Conservation (phyloP, 306 rosid genomes). For the Ormosia emarginata region DNA sequence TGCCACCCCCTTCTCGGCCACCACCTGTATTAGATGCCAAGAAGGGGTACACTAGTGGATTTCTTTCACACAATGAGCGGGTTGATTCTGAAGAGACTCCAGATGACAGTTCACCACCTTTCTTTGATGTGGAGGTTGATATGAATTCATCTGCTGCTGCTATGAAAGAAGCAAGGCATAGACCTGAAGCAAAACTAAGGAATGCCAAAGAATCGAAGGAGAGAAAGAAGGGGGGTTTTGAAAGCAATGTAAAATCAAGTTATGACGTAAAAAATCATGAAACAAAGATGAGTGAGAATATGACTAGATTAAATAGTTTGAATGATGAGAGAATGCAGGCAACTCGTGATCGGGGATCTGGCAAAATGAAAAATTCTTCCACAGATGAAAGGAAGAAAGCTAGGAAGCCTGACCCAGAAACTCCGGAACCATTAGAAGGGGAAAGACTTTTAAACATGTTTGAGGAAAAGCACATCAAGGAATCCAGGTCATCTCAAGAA, state of each 20-base stretch:
- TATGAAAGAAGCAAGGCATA: constrained; percentile 61
- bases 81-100: constrained; percentile 46
- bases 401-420: constrained; percentile 39
- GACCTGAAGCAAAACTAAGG: constrained; percentile 52
- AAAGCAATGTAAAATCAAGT: constrained; percentile 35
- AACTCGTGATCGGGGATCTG: constrained; percentile 32
- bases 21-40: constrained; percentile 61
- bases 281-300: constrained; percentile 29
- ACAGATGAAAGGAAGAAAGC: constrained; percentile 55
- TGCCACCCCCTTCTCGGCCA: constrained; percentile 94
- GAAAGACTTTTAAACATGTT: constrained; percentile 32
- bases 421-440: constrained; percentile 34
- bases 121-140: constrained; percentile 87
- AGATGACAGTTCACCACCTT: constrained; percentile 58
- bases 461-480: constrained; percentile 39
- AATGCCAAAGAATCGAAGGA: constrained; percentile 65
- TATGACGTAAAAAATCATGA: constrained; percentile 41
- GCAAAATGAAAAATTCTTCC: constrained; percentile 28
- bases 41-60: constrained; percentile 37
- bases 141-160: constrained; percentile 78
- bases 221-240: constrained; percentile 51
- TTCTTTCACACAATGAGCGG: constrained; percentile 31
- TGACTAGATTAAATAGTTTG: constrained; percentile 32
- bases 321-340: constrained; percentile 40
- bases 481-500: constrained; percentile 49